Conservation (phyloP, 2,329 filamentous ascomycete species). For the Clarireedia homoeocarpa region DNA sequence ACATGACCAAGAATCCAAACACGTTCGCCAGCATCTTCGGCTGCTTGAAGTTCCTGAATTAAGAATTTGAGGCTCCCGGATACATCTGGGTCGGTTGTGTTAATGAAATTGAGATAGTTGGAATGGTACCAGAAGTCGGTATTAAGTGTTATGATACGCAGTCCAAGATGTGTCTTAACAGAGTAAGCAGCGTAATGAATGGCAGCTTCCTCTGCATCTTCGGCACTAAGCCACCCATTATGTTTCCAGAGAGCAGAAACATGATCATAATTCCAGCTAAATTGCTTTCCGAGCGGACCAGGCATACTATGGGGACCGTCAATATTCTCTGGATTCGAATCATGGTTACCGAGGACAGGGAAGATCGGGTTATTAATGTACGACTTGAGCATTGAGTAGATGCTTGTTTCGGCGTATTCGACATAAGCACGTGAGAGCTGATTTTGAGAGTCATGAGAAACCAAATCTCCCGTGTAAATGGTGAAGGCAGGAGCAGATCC, state of each 20-base stretch:
- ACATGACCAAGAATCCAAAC: constrained; percentile 50
- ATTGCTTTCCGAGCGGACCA: constrained; percentile 44
- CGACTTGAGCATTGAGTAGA: constrained; percentile 47
- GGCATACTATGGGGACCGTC: constrained; percentile 45
- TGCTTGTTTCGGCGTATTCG: constrained; percentile 44
- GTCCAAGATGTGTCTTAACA: constrained; percentile 43
- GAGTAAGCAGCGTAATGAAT: constrained; percentile 50
- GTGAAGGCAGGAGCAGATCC: constrained; percentile 41
- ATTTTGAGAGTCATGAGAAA: constrained; percentile 45
- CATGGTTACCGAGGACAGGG: constrained; percentile 49
- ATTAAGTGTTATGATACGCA: constrained; percentile 45
- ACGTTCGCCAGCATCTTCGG: constrained; percentile 42
- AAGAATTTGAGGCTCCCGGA: constrained; percentile 42
- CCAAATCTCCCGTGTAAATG: constrained; percentile 46
- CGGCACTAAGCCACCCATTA: constrained; percentile 44
- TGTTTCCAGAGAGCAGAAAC: constrained; percentile 47
- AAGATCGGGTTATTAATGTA: constrained; percentile 51
- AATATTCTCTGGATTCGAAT: constrained; percentile 45
- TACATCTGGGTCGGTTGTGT: constrained; percentile 42
- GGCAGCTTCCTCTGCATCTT: constrained; percentile 38
- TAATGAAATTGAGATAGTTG: constrained; percentile 44
- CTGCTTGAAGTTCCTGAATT: constrained; percentile 43
- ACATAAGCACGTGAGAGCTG: constrained; percentile 44
- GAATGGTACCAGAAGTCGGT: constrained; percentile 40
- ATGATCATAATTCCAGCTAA: constrained; percentile 51